These are phyloP conservation scores for Calonectria crousiana DNA, from an alignment of 2,329 filamentous ascomycete genomes.

Conservation along the genomic window DNA sequence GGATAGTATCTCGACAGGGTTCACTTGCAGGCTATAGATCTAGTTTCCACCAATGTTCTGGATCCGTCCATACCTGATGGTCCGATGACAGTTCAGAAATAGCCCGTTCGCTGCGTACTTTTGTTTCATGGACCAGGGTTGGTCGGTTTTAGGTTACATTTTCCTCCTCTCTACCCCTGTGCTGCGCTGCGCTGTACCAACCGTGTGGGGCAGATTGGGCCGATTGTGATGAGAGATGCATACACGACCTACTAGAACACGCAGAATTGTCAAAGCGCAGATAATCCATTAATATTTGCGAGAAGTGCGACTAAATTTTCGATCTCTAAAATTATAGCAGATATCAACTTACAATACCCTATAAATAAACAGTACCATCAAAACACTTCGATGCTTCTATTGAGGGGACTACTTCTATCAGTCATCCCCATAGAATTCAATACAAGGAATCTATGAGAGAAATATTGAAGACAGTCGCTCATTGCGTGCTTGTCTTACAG, in stretches of 20 bases:
- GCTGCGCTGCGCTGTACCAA: not conserved
- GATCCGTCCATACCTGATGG: not conserved
- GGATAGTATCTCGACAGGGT: not conserved
- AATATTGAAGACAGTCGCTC: too few relatives aligned
- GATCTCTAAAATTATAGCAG: not conserved
- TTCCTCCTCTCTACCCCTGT: not conserved
- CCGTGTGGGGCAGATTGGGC: not conserved
- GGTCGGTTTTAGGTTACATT: not conserved
- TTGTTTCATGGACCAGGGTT: not conserved
- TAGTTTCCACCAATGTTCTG: not conserved
- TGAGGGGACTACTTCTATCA: too few relatives aligned
- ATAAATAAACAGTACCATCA: not conserved
- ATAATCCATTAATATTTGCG: too few relatives aligned
- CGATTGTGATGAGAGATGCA: not conserved
- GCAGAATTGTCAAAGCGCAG: not conserved
- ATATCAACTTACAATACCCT: not conserved
- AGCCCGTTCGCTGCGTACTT: not conserved
- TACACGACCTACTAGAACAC: not conserved
- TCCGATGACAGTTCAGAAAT: not conserved
- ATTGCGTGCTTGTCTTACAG: too few relatives aligned
- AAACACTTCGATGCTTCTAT: too few relatives aligned
- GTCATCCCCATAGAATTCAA: too few relatives aligned
- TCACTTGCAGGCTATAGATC: not conserved
- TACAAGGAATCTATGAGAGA: too few relatives aligned
- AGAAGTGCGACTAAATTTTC: not conserved